Base-by-base conservation (phyloP, 768 basidiomycete genomes). In the Mycena floridula region DNA sequence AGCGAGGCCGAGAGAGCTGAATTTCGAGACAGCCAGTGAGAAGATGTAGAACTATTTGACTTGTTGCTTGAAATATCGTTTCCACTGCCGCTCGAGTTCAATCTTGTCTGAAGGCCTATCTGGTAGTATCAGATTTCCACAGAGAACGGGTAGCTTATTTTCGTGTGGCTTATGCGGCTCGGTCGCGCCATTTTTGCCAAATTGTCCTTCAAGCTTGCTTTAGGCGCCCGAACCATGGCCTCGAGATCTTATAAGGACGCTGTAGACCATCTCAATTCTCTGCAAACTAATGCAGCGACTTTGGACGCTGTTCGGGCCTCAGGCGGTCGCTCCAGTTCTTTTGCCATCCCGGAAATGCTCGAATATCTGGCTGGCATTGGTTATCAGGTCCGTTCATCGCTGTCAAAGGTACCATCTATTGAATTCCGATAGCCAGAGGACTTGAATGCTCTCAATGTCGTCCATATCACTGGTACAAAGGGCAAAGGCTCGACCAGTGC, bases 401-500 rank as follows among this genome's bases (percentile, higher is more conserved):
- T 20, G 20, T 24, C 24, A 41, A 26, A n/a, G 15, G 36, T 46
- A 43, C 43, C 50, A 42, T 54, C 50, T 57, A 38, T 42, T 49
- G 32, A 46, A 24, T 13, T 7, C 28, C 46, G 35, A 37, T 54
- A 96, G 93, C 76, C 87, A 32, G 70, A 79, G 46, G 84, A 94
- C 50, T 74, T 99, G 35, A 93, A 97, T 59, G 65, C 67, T 20
- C 70, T 99, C 43, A 95, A 97, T 62, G 91, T 95, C 46, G 79
- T 98, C 38, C 95, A 99, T 68, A 82, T 99, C 52, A 94, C 95
- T 7, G 95, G 95, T 3, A 98, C 96, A 4, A 99, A 99, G 66
- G 95, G 95, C 25, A 99, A 99, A 62, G 95, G 95, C 6, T 98
- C 95, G 3, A 93, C 96, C 1, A 90, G 89, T 51, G 95, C 96